Evolutionary conservation across 208 protist species (phyloP), one percentile per base, ranked within the genome.

Genomic region (Trypanosoma platydactyli): DNA sequence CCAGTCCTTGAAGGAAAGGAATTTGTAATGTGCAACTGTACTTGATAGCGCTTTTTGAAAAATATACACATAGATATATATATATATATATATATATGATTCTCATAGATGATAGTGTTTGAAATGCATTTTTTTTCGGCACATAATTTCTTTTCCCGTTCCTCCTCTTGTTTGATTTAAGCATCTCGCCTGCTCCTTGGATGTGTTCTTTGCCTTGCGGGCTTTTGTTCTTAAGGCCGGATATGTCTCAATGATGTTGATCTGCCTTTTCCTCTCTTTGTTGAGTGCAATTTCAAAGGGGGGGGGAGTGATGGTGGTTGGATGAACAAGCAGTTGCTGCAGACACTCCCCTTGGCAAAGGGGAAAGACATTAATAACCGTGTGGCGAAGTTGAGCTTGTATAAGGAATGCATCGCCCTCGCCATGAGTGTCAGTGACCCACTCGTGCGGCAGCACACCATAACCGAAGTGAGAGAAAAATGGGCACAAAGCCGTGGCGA

Each of bases 391-490:
- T 60, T 94, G 24, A 83, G 77, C 0, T 69, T 96, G 2, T 96
- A 94, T 68, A 94, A 94, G 65, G 87, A 96, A 59, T 96, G 91
- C 53, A 75, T 96, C 18, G 88, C 87, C 2, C 73, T 96, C 6
- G 91, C 81, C 12, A 65, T 66, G 22, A 72, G 84, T 15, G 77
- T 96, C 24, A 41, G 79, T 3, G 86, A 96, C 67, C 73, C 73
- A 16, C 67, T 91, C 2, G 66, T 88, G n/a, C 86, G 82, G 0
- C 67, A 86, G 50, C 86, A 91, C 68, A 93, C 88, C 16, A 60
- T 96, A 30, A 62, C 56, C 1, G 87, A 96, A 68, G 81, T 96
- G 30, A 79, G 84, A 0, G 80, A 84, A 25, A 90, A 92, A 61
- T 96, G 91, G 88, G 54, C 66, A 12, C 84, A 90, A 41, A 79